These are phyloP conservation scores for Stylonectria norvegica DNA, from an alignment of 2,329 filamentous ascomycete genomes.

Conservation along the genomic window DNA sequence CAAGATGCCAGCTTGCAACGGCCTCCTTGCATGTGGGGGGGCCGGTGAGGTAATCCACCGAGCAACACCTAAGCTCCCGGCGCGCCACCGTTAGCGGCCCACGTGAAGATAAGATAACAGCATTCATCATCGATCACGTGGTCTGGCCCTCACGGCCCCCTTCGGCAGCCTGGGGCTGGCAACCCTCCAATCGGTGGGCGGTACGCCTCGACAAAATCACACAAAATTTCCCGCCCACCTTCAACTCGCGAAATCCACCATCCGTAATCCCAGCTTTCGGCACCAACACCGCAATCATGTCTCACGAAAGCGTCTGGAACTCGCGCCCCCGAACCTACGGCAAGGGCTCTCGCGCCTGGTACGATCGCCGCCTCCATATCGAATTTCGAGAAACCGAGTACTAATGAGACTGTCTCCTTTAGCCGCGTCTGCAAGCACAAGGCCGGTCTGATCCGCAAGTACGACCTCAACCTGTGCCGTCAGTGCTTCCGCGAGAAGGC, in stretches of 20 bases:
- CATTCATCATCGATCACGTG: slow-evolving; percentile 18
- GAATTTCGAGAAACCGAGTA: slow-evolving; percentile 2
- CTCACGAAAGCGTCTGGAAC: slow-evolving; percentile 97
- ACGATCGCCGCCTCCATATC: slow-evolving; percentile 40
- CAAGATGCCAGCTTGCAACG: slow-evolving; percentile 32
- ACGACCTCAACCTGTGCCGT: slow-evolving; percentile 87
- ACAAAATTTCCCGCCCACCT: slow-evolving; percentile 39
- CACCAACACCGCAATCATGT: slow-evolving; percentile 50
- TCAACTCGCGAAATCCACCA: slow-evolving; percentile 34
- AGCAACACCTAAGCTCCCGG: slow-evolving; percentile 16
- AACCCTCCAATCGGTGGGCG: slow-evolving; percentile 36
- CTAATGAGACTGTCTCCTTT: slow-evolving; percentile 25
- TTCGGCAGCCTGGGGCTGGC: slow-evolving; percentile 33
- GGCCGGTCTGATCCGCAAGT: slow-evolving; percentile 99
- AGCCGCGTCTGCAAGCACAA: slow-evolving; percentile 80
- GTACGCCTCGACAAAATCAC: slow-evolving; percentile 33
- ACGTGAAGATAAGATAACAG: slow-evolving; percentile 22
- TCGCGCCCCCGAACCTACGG: slow-evolving; percentile 95
- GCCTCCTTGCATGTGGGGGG: slow-evolving; percentile 11
- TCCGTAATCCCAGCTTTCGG: slow-evolving; percentile 28
- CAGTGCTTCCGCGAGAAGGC: slow-evolving; percentile 76
- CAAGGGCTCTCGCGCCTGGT: slow-evolving; percentile 94
- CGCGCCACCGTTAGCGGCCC: slow-evolving; percentile 2
- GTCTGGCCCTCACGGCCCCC: slow-evolving; percentile 6
- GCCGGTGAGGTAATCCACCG: slow-evolving; percentile 17